Evolutionary conservation across 768 basidiomycete species (phyloP), one percentile per base, ranked within the genome.

Genomic region (Lactarius evosmus): DNA sequence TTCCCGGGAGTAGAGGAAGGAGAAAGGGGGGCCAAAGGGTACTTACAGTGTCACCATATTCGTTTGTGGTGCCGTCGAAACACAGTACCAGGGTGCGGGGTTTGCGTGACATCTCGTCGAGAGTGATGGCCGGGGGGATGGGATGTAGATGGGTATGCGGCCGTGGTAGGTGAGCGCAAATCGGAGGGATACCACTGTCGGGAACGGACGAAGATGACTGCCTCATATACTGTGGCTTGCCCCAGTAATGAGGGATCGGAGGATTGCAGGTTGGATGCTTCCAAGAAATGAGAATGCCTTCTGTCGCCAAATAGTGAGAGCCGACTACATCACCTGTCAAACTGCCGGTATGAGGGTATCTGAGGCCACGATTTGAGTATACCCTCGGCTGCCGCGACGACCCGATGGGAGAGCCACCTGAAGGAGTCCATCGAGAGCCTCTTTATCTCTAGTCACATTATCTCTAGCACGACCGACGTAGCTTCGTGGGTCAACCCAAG

Each of bases 51-150:
- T 17, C 3, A 25, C 8, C n/a, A 12, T 62, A 69, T 51, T 67
- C 22, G 19, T 62, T 36, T 16, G 60, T 8, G 6, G 68, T 69
- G n/a, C 68, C 68, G 30, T 69, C 68, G 25, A 69, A 69, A 30
- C 68, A 69, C 19, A 69, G 34, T 14, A 69, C 49, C 12, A 67
- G 33, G 11, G 62, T 67, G 53, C 68, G 66, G 19, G 62, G 62
- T 27, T 59, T 67, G 25, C 40, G 29, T 11, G 12, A 7, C 38
- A 44, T 40, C 78, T 78, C 7, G 16, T 29, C 8, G n/a, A 12
- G 3, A 22, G 46, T 14, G 12, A 25, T 1, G 5, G 0, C 25
- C 14, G 40, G 27, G 17, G 58, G 29, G 17, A n/a, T 17, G 12
- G 14, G 59, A 51, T 12, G 46, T 7, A n/a, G 34, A 41, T 34